Evolutionary conservation across 331 rosid species (phyloP).

Genomic region (Malus hybrid): DNA sequence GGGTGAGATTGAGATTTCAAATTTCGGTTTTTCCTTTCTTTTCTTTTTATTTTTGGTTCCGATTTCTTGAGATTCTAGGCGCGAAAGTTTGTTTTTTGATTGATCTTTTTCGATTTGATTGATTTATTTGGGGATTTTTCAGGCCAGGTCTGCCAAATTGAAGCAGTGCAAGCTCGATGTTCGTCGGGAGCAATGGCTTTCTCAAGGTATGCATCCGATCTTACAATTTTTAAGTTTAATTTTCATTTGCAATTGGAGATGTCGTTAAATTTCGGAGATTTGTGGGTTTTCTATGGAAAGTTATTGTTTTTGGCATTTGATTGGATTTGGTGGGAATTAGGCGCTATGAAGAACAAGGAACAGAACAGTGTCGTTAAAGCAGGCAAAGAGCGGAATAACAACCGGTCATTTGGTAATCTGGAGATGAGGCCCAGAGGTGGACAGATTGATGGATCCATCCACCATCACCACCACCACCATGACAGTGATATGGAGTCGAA

Average conservation of each 20-base stretch:
- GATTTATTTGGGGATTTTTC: conserved; percentile 5
- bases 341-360: conserved; percentile 52
- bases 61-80: background rate
- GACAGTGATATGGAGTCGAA: conserved; percentile 62
- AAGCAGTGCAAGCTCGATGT: conserved; percentile 93
- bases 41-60: background rate
- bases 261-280: background rate
- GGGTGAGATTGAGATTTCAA: conserved; percentile 39
- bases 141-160: conserved; percentile 95
- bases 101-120: background rate
- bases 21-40: background rate
- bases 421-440: conserved; percentile 38
- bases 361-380: conserved; percentile 24
- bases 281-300: background rate
- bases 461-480: conserved; percentile 30
- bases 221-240: background rate
- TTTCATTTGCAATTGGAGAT: background rate
- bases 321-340: conserved; percentile 34
- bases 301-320: background rate
- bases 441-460: conserved; percentile 39
- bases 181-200: conserved; percentile 97
- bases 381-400: conserved; percentile 19
- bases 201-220: conserved; percentile 50
- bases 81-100: background rate
- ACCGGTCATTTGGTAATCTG: conserved; percentile 37